Conservation (phyloP, 495 filamentous ascomycete species). For the Penicillium egyptiacum region DNA sequence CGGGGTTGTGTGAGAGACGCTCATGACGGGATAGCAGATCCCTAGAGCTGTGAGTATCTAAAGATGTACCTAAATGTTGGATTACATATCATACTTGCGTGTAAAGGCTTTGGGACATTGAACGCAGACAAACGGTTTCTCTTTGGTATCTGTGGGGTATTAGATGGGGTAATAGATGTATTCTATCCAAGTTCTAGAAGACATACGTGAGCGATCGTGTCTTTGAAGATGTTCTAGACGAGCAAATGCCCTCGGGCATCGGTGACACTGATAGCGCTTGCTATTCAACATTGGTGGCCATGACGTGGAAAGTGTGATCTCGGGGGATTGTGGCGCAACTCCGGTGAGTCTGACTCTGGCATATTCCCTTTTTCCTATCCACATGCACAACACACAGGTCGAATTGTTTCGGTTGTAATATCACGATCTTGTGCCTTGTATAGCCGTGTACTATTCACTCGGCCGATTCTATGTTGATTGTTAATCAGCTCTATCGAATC, state of each 20-base stretch:
- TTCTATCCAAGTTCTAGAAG: background rate
- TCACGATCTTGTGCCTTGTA: background rate
- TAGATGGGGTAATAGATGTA: slow-evolving; percentile 11
- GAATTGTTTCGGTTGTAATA: background rate
- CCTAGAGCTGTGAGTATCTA: slow-evolving; percentile 17
- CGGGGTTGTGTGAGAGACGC: slow-evolving; percentile 34
- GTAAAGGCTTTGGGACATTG: slow-evolving; percentile 45
- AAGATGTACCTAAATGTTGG: background rate
- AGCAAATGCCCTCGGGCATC: slow-evolving; percentile 40
- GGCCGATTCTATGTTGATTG: background rate
- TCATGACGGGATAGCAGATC: slow-evolving; percentile 42
- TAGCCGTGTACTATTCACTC: background rate
- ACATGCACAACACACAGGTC: background rate
- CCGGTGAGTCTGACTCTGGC: background rate
- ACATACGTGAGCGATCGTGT: slow-evolving; percentile 46
- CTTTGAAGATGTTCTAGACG: slow-evolving; percentile 46
- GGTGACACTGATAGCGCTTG: slow-evolving; percentile 40
- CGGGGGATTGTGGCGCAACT: slow-evolving; percentile 2
- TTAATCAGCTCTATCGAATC: background rate
- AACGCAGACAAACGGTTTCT: slow-evolving; percentile 41
- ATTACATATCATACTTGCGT: slow-evolving; percentile 33
- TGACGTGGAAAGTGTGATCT: background rate
- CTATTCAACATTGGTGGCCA: slow-evolving; percentile 17
- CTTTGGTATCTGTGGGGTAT: slow-evolving; percentile 40
- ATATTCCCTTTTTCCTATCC: background rate